Evolutionary conservation across 306 rosid genomes (phyloP), one percentile per base, ranked within the genome.

Genomic region (Casuarina cunninghamiana): DNA sequence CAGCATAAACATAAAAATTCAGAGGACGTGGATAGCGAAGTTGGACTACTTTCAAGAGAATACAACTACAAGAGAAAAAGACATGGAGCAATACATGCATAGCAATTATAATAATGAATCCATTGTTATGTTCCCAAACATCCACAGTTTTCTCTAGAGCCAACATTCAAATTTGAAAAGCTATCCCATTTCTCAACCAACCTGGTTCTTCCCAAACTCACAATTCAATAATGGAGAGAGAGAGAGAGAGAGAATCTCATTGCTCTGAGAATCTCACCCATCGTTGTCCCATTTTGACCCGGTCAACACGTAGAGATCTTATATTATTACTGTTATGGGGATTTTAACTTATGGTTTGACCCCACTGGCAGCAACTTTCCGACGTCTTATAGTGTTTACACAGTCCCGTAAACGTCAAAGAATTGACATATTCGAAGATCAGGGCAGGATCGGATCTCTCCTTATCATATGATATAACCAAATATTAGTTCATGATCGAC

Each of bases 201-300:
- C 69, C 73, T 73, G 43, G 77, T 21, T 65, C 79, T 89, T 75
- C 80, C 77, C 58, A 75, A 49, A 71, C 77, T 48, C 55, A 43
- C 69, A 78, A 78, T 74, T 73, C 57, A 72, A 46, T 50, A 84
- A 76, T 72, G 15, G 49, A 46, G 68, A 45, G 69, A n/a, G 73
- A 67, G 65, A 78, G 49, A 67, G 72, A 72, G 65, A 41, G 68
- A 48, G 61, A 45, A 37, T 44, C 75, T 79, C 74, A 77, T 39
- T 13, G 49, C 78, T 42, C 58, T 26, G 32, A 26, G 32, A 19
- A n/a, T 58, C 65, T 58, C 78, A 87, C 81, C 79, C 73, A 80
- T 74, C 58, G 80, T 78, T 74, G 75, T 82, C 80, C 72, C 37
- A 21, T 63, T 15, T 84, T 88, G 91, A 89, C 91, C 86, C 53